Evolutionary conservation across 139 green algal genomes (phyloP).

Genomic region (Gonium pectorale): DNA sequence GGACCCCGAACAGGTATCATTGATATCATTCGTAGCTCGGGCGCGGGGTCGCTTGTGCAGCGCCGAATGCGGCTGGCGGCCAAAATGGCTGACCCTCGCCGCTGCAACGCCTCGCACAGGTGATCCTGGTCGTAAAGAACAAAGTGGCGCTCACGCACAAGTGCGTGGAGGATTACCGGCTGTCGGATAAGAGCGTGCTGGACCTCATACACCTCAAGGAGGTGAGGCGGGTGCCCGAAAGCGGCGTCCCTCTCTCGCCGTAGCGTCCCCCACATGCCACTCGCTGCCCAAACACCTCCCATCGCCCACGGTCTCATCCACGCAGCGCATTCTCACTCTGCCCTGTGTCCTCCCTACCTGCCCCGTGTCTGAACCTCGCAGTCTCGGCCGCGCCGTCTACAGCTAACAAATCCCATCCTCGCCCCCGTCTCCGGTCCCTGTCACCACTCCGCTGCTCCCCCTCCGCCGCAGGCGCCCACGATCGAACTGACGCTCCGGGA

Average conservation of each 20-base stretch:
- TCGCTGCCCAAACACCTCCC: too few relatives aligned
- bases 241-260: too few relatives aligned
- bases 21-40: neutral
- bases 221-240: constrained; percentile 23
- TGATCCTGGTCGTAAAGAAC: constrained; percentile 47
- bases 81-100: neutral
- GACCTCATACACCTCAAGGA: constrained; percentile 42
- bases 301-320: too few relatives aligned
- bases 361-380: too few relatives aligned
- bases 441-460: too few relatives aligned
- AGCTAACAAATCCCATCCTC: too few relatives aligned
- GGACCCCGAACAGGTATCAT: constrained; percentile 27
- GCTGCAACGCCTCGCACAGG: neutral
- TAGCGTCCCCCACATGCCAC: too few relatives aligned
- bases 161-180: constrained; percentile 40
- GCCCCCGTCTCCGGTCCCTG: too few relatives aligned
- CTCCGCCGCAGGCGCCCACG: constrained; percentile 33
- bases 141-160: constrained; percentile 40
- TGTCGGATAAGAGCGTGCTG: constrained; percentile 40
- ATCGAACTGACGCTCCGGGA: constrained; percentile 25
- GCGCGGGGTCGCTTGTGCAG: neutral
- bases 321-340: too few relatives aligned
- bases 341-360: too few relatives aligned
- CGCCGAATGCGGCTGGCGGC: too few relatives aligned
- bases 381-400: too few relatives aligned